Base-by-base conservation (phyloP, 192 early-diverging fungal genomes). In the Cladochytrium replicatum region DNA sequence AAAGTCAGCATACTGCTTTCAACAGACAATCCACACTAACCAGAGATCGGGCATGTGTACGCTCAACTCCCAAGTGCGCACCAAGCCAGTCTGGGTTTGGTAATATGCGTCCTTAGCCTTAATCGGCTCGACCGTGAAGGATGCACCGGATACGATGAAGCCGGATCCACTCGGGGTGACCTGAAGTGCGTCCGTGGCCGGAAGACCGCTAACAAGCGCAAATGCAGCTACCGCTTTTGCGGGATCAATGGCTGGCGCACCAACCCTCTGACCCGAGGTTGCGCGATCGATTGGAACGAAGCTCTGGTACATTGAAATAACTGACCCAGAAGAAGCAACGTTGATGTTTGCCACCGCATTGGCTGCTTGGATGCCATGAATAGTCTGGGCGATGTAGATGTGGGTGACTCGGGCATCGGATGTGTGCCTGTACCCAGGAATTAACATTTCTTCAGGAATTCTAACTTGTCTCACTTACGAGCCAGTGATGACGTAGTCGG, bases 381-480 rank as follows among this genome's bases (percentile, higher is more conserved):
- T 62, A 4, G 65, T 46, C 48, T 88, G 86, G 37, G 70, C 72
- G 6, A 79, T 44, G 46, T 88, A 81, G 4, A 86, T 74, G 43
- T 86, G 84, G 6, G 84, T 80, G 1, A 86, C 78, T 6, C n/a
- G n/a, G n/a, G n/a, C n/a, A n/a, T n/a, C n/a, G n/a, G n/a, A n/a
- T n/a, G n/a, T n/a, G n/a, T n/a, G n/a, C n/a, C n/a, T n/a, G n/a
- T 17, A 44, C 13, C 9, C 9, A 11, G 19, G 28, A 2, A 21
- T n/a, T 11, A 2, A 44, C n/a, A n/a, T n/a, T n/a, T n/a, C n/a
- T n/a, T n/a, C n/a, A n/a, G n/a, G n/a, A n/a, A n/a, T n/a, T n/a
- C n/a, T n/a, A n/a, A n/a, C n/a, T n/a, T n/a, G n/a, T n/a, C n/a
- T n/a, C n/a, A n/a, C n/a, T n/a, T n/a, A n/a, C n/a, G n/a, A n/a